These are phyloP conservation scores for Calonectria pauciramosa DNA, from an alignment of 2,329 filamentous ascomycete genomes.

Conservation along the genomic window DNA sequence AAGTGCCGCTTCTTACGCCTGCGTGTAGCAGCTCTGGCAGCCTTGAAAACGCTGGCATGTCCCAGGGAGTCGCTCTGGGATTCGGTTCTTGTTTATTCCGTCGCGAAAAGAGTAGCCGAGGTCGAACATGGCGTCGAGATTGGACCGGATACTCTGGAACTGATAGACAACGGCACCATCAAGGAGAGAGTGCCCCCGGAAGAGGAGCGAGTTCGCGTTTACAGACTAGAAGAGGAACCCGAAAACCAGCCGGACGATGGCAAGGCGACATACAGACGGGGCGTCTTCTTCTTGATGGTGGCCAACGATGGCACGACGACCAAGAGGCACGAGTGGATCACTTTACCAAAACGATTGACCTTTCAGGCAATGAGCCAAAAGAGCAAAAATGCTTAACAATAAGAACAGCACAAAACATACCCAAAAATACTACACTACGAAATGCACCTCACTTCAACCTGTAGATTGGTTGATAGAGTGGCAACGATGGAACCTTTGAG, in stretches of 20 bases:
- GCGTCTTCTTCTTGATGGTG: conserved; percentile 15
- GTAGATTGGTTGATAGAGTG: too few relatives aligned
- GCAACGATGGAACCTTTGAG: neutral
- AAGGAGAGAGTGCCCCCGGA: conserved; percentile 31
- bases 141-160: conserved; percentile 28
- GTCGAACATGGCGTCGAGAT: conserved; percentile 54
- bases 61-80: conserved; percentile 56
- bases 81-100: conserved; percentile 45
- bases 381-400: neutral
- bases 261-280: neutral
- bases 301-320: neutral
- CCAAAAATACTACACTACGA: neutral
- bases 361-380: neutral
- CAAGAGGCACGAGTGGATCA: conserved; percentile 26
- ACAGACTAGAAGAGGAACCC: conserved; percentile 14
- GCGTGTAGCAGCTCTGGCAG: conserved; percentile 49
- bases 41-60: conserved; percentile 49
- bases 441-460: neutral
- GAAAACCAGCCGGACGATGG: neutral
- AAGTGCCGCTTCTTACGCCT: conserved; percentile 56
- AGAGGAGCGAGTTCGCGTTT: conserved; percentile 37
- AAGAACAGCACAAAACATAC: neutral
- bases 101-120: conserved; percentile 52
- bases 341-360: conserved; percentile 5
- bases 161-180: neutral